Conservation (phyloP, 2,329 filamentous ascomycete genomes). For the Pyricularia grisea region DNA sequence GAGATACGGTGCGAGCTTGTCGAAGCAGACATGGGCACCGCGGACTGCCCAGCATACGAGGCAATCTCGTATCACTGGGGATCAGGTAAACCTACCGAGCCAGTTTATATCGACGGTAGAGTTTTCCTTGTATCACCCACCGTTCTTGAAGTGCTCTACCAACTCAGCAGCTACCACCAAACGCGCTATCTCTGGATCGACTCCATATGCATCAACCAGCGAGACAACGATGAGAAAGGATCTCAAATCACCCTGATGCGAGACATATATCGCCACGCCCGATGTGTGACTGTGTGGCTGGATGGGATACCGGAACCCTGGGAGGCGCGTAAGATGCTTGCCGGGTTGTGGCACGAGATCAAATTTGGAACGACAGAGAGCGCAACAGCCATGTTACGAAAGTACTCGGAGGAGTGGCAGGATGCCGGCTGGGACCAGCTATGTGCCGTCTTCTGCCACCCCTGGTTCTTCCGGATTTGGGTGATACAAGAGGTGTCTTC, state of each 20-base stretch:
- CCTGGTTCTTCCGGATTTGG: slow-evolving; percentile 1
- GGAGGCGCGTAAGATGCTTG: background rate
- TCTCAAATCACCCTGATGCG: slow-evolving; percentile 9
- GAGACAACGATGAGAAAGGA: slow-evolving; percentile 7
- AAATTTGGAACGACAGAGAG: background rate
- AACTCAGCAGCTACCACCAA: background rate
- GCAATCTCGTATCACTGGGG: background rate
- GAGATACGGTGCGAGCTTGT: background rate
- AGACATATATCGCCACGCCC: slow-evolving; percentile 9
- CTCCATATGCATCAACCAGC: slow-evolving; percentile 13
- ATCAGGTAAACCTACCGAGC: background rate
- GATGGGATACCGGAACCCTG: background rate
- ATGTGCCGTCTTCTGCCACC: background rate
- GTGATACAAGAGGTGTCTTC: background rate
- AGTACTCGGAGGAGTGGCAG: background rate
- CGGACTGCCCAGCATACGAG: background rate
- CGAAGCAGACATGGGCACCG: background rate
- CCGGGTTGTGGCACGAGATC: background rate
- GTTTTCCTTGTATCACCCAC: background rate
- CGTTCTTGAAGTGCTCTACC: background rate
- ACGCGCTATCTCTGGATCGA: slow-evolving; percentile 10
- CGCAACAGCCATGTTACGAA: background rate
- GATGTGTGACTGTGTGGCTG: slow-evolving; percentile 6
- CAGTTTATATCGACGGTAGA: background rate
- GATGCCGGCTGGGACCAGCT: background rate